These are phyloP conservation scores for Massariosphaeria phaeospora DNA, from an alignment of 495 filamentous ascomycete species.

Conservation along the genomic window DNA sequence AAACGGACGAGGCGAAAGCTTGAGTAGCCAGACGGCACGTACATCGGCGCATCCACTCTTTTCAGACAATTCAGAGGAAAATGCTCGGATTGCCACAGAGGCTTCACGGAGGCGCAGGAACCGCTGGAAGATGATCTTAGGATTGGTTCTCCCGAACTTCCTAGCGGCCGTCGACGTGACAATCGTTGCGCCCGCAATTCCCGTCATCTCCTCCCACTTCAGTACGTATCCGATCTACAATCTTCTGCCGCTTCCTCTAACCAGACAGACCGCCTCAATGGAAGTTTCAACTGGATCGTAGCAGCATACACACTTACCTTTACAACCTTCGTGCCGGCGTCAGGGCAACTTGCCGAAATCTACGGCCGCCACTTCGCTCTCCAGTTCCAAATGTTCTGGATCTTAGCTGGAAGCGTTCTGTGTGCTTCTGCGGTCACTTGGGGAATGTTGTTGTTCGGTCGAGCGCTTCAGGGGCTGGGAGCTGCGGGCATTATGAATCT, in stretches of 20 bases:
- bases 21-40: background rate
- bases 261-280: slow-evolving; percentile 45
- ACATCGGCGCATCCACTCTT: background rate
- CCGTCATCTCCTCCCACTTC: slow-evolving; percentile 57
- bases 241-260: slow-evolving; percentile 6
- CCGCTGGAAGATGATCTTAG: slow-evolving; percentile 51
- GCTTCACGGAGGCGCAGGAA: slow-evolving; percentile 35
- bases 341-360: slow-evolving; percentile 55
- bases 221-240: slow-evolving; percentile 37
- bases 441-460: slow-evolving; percentile 53
- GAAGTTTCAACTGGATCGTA: slow-evolving; percentile 60
- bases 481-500: slow-evolving; percentile 52
- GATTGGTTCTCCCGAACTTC: slow-evolving; percentile 47
- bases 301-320: slow-evolving; percentile 59
- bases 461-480: slow-evolving; percentile 54
- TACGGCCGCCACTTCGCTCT: slow-evolving; percentile 52
- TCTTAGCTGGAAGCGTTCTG: slow-evolving; percentile 50
- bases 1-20: too few species aligned
- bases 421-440: slow-evolving; percentile 53
- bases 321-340: slow-evolving; percentile 58
- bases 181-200: slow-evolving; percentile 56
- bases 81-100: slow-evolving; percentile 5
- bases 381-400: slow-evolving; percentile 46
- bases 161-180: slow-evolving; percentile 51
- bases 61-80: background rate